phyloP scores from a whole-genome alignment of 2,329 filamentous ascomycete genomes.

The Fusarium illudens region DNA sequence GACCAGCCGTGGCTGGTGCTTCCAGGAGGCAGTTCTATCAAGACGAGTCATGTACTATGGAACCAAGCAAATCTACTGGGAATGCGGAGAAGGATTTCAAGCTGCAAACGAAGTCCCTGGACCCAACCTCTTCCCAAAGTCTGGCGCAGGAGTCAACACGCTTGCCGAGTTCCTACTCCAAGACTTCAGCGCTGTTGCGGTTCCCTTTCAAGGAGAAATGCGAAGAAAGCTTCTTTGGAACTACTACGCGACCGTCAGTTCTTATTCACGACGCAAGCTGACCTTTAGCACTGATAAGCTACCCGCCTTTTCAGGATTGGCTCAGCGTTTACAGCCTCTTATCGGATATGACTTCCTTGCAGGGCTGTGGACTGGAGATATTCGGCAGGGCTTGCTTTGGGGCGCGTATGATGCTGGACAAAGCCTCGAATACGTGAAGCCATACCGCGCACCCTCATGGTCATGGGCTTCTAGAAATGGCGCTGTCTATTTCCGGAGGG shows the following conservation, averaged over 20 bases:
- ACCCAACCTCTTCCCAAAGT: background rate
- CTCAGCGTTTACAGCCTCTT: background rate
- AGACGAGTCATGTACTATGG: background rate
- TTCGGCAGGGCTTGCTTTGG: slow-evolving; percentile 3
- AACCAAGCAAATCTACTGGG: background rate
- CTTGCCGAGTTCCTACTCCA: background rate
- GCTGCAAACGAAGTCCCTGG: background rate
- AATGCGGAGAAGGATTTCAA: background rate
- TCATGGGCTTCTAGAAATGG: background rate
- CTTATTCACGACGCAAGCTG: background rate
- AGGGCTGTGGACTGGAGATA: background rate
- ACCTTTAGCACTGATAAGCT: slow-evolving; percentile 4
- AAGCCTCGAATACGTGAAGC: background rate
- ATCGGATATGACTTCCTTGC: background rate
- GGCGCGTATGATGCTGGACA: background rate
- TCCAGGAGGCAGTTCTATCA: slow-evolving; percentile 1
- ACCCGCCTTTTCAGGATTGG: slow-evolving; percentile 3
- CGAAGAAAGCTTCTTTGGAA: background rate
- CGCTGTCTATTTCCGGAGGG: background rate
- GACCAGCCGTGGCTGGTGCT: background rate
- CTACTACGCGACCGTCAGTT: background rate
- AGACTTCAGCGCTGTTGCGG: background rate
- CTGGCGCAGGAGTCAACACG: background rate
- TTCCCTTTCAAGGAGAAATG: background rate
- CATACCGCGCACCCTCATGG: slow-evolving; percentile 9